Conservation (phyloP, 441 rosid genomes). For the Codiaeum variegatum region DNA sequence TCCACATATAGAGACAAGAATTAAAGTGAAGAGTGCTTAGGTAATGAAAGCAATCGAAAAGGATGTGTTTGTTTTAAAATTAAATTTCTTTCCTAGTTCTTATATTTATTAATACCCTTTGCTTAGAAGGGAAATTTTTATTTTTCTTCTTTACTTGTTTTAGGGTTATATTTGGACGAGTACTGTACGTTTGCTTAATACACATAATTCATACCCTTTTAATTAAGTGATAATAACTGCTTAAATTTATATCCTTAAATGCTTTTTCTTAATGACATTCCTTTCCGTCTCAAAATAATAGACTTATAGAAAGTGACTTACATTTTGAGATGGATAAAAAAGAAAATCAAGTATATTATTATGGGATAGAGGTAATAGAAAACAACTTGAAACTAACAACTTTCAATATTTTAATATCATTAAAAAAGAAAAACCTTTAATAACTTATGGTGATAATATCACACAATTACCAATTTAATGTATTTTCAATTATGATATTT, state of each 20-base stretch:
- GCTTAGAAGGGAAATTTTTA: constrained; percentile 15
- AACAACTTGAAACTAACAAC: no score
- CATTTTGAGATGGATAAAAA: no score
- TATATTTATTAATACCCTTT: constrained; percentile 8
- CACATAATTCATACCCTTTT: neutral
- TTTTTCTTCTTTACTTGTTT: neutral
- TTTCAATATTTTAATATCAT: no score
- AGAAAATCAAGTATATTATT: no score
- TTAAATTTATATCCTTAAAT: neutral
- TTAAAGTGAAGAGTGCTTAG: neutral
- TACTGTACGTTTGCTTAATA: neutral
- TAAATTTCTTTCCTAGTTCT: neutral
- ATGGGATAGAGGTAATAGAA: no score
- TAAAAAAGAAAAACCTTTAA: no score
- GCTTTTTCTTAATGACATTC: neutral
- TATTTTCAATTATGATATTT: no score
- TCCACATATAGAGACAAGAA: neutral
- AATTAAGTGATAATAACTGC: neutral
- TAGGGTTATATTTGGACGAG: neutral
- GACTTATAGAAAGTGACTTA: no score
- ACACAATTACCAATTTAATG: no score
- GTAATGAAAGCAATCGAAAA: constrained; percentile 9
- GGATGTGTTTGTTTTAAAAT: neutral
- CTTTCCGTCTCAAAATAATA: no score
- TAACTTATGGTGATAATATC: no score